Conservation (phyloP, 164 flowering plant species). For the Dillenia suffruticosa region DNA sequence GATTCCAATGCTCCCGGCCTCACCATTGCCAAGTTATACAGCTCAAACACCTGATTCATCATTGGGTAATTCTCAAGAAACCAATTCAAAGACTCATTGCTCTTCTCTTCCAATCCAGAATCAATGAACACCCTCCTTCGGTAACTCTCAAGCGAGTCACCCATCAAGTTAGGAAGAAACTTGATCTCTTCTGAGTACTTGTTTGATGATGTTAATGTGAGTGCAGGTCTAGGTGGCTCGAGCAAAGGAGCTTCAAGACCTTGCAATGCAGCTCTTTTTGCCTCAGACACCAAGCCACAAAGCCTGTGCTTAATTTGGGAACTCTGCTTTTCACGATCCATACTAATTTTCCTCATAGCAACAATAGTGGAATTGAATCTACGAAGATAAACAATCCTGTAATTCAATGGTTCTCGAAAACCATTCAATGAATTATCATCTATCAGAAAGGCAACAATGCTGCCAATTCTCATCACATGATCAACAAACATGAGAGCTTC, state of each 20-base stretch:
- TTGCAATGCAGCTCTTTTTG: conserved; percentile 47
- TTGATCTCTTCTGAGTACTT: conserved; percentile 36
- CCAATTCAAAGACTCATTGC: conserved; percentile 36
- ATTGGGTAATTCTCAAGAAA: conserved; percentile 62
- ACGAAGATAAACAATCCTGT: conserved; percentile 50
- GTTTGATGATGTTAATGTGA: conserved; percentile 27
- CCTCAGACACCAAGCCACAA: conserved; percentile 23
- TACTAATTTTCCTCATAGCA: conserved; percentile 42
- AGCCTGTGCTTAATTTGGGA: conserved; percentile 24
- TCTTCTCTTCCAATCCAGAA: conserved; percentile 27
- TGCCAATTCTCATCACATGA: conserved; percentile 41
- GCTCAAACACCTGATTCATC: conserved; percentile 44
- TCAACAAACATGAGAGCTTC: conserved; percentile 28
- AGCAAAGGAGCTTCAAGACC: conserved; percentile 68
- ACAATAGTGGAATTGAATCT: conserved; percentile 34
- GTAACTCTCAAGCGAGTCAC: conserved; percentile 57
- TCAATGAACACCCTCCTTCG: conserved; percentile 65
- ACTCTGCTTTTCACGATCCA: neutral
- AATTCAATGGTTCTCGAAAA: conserved; percentile 34
- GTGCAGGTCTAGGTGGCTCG: conserved; percentile 56
- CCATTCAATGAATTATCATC: conserved; percentile 11
- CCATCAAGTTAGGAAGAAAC: conserved; percentile 62
- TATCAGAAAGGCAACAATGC: conserved; percentile 38
- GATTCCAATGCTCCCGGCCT: conserved; percentile 17
- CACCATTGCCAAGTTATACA: conserved; percentile 46